These are phyloP conservation scores for Plasmopara muralis DNA, from an alignment of 352 stramenopile species.

Conservation along the genomic window DNA sequence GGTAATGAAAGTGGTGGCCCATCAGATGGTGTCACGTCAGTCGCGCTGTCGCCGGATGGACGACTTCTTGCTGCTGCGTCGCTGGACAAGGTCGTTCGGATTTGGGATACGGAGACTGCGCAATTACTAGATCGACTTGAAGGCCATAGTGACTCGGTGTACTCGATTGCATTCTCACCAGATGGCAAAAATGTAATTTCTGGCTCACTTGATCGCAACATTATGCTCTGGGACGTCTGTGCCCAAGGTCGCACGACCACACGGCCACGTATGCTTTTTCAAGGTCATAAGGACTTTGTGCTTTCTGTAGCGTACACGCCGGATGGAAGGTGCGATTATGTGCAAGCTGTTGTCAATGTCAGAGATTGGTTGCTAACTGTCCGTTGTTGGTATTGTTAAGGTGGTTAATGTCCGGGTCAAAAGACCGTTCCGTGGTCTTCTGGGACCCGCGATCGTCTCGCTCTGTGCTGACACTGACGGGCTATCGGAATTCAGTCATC, in stretches of 20 bases:
- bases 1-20: slow-evolving; percentile 72
- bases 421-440: slow-evolving; percentile 83
- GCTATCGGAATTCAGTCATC: slow-evolving; percentile 85
- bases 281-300: slow-evolving; percentile 85
- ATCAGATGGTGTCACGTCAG: slow-evolving; percentile 75
- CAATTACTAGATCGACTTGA: slow-evolving; percentile 77
- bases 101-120: slow-evolving; percentile 80
- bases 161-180: slow-evolving; percentile 83
- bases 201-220: slow-evolving; percentile 76
- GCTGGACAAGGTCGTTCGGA: slow-evolving; percentile 80
- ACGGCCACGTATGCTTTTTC: slow-evolving; percentile 80
- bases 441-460: slow-evolving; percentile 79
- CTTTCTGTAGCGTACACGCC: slow-evolving; percentile 82
- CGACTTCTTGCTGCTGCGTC: slow-evolving; percentile 69
- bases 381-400: slow-evolving; percentile 25
- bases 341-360: background rate
- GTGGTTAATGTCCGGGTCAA: slow-evolving; percentile 84
- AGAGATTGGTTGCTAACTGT: slow-evolving; percentile 4
- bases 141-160: slow-evolving; percentile 82
- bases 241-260: slow-evolving; percentile 73
- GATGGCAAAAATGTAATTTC: slow-evolving; percentile 86
- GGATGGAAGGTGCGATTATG: slow-evolving; percentile 60
- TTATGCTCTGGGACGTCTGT: slow-evolving; percentile 84
- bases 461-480: slow-evolving; percentile 74
- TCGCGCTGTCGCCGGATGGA: slow-evolving; percentile 72